A percentile compares a stretch with the other conserved stretches of the same genome.
Evolutionary conservation across 768 basidiomycete species (phyloP).

Genomic region (Collybia nuda): DNA sequence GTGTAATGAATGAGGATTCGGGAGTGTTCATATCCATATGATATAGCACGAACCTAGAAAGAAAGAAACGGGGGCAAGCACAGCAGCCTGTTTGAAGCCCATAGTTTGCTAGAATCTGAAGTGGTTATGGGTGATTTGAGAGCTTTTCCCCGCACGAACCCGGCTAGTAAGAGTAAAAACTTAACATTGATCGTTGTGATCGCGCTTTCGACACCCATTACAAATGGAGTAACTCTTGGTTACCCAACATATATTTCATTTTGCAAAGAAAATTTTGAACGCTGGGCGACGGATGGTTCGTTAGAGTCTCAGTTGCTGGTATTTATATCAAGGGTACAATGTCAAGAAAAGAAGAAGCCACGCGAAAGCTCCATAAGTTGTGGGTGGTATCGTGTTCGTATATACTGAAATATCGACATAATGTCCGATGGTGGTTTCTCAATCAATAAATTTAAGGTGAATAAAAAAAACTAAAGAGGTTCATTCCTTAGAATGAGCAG

Average conservation of each 20-base stretch:
- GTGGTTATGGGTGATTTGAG: constrained; percentile 2
- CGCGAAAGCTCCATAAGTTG: constrained; percentile 3
- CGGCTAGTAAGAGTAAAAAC: background rate
- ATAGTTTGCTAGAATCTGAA: constrained; percentile 35
- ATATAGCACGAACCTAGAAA: constrained; percentile 67
- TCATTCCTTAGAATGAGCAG: constrained; percentile 22
- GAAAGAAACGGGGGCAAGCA: constrained; percentile 85
- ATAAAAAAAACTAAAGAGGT: constrained; percentile 8
- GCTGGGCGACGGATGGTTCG: background rate
- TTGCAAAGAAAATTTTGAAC: background rate
- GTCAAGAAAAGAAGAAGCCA: background rate
- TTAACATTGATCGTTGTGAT: background rate
- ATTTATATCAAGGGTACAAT: background rate
- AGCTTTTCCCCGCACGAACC: background rate
- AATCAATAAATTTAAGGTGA: constrained; percentile 9
- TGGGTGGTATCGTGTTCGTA: constrained; percentile 25
- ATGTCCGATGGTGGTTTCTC: background rate
- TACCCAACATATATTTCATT: too few relatives aligned
- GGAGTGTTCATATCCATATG: constrained; percentile 11
- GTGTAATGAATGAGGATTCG: constrained; percentile 1
- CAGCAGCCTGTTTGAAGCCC: constrained; percentile 90
- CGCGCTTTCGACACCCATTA: too few relatives aligned
- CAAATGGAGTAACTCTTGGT: background rate
- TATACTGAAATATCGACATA: constrained; percentile 2
- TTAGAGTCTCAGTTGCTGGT: background rate